Conservation (phyloP, 345 rosid species). For the rapeseed (Brassica napus) region DNA sequence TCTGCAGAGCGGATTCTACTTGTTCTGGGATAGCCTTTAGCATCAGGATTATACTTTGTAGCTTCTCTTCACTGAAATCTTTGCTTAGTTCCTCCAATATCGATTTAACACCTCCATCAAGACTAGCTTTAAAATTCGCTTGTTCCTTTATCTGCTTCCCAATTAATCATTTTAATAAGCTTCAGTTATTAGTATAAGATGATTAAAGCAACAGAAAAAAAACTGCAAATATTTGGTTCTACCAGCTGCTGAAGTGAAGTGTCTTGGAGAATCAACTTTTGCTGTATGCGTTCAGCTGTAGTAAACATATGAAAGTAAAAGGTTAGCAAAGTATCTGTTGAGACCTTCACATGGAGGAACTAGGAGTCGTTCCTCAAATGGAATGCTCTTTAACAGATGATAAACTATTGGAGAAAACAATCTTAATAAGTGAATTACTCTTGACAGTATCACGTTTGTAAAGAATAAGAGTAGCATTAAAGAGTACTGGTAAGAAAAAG, state of each 20-base stretch:
- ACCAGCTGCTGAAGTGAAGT: background rate
- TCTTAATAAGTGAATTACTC: background rate
- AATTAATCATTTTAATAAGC: background rate
- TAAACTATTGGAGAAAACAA: background rate
- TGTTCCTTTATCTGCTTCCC: background rate
- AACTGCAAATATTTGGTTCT: background rate
- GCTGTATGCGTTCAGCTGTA: background rate
- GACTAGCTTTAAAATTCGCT: background rate
- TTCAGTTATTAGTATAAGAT: background rate
- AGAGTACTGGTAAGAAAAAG: background rate
- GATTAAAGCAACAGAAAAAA: background rate
- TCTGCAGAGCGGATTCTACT: background rate
- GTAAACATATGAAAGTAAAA: background rate
- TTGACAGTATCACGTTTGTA: background rate
- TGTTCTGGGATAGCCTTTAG: background rate
- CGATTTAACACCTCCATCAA: background rate
- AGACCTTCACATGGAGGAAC: background rate
- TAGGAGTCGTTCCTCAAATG: background rate
- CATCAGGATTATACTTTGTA: background rate
- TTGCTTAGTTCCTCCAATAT: background rate
- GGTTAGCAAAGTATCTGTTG: background rate
- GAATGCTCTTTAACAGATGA: background rate
- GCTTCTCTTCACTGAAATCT: background rate
- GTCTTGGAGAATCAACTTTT: conserved; percentile 1
- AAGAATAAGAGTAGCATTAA: background rate